phyloP scores from a whole-genome alignment of 306 rosid genomes.

The Begonia peltatifolia region DNA sequence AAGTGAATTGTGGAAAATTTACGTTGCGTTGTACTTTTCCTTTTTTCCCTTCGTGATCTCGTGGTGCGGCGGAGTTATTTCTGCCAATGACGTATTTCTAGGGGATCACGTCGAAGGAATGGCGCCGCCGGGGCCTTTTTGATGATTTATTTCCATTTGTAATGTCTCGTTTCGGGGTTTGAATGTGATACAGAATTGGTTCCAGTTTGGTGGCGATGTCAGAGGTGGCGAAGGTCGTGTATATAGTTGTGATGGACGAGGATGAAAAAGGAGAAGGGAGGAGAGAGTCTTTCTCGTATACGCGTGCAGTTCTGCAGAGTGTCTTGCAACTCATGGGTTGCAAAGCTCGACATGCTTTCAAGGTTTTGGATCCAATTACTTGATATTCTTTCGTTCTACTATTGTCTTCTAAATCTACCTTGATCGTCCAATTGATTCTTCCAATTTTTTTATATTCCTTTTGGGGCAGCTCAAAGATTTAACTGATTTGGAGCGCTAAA shows the following conservation, averaged over 20 bases:
- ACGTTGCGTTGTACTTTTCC: conserved; percentile 7
- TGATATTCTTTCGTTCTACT: background rate
- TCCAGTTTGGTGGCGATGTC: conserved; percentile 18
- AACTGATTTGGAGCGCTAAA: no score
- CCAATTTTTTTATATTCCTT: no score
- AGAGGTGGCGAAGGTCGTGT: conserved; percentile 34
- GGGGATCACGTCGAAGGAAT: conserved; percentile 6
- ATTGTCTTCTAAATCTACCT: no score
- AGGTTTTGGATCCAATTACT: conserved; percentile 24
- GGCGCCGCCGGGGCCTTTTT: conserved; percentile 2
- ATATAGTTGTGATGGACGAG: conserved; percentile 60
- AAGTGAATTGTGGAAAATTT: background rate
- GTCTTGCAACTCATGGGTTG: conserved; percentile 91
- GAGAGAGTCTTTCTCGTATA: conserved; percentile 54
- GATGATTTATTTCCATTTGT: background rate
- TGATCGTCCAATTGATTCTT: no score
- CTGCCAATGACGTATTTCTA: background rate
- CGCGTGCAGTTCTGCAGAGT: conserved; percentile 71
- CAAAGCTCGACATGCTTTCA: conserved; percentile 85
- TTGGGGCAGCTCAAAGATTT: no score
- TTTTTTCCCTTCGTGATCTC: background rate
- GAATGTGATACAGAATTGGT: background rate
- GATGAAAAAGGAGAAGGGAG: conserved; percentile 27
- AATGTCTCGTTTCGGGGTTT: background rate
- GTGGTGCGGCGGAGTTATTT: background rate